Evolutionary conservation across 352 stramenopile species (phyloP), one percentile per base, ranked within the genome.

Genomic region (Phytopythium boreale): DNA sequence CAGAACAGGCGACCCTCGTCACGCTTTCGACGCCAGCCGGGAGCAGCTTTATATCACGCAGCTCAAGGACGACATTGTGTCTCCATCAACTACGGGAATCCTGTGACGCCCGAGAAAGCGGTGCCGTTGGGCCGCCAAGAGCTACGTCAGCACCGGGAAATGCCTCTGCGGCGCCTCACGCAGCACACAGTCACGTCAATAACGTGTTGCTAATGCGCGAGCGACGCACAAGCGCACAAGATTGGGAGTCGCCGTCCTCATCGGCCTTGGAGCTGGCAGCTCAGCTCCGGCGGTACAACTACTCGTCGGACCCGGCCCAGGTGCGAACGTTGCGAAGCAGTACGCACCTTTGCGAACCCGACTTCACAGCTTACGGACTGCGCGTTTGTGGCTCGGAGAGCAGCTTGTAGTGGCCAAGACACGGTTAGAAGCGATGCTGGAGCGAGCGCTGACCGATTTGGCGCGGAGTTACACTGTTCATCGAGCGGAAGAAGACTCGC

Each of bases 121-220:
- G 46, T 10, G 46, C 26, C 22, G 59, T 20, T 26, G n/a, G 15
- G 15, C 43, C n/a, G 52, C 58, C 55, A 27, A 59, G 37, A 14
- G 19, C n/a, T 5, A 61, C 24, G 26, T 50, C 53, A 56, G 4
- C 14, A 10, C 7, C 19, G 15, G 41, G 19, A 20, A 49, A 49
- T 49, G 24, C 2, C 11, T 20, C 12, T 10, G 47, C 15, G 31
- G 60, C 27, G 10, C 15, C 36, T 1, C 39, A 59, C 10, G 46
- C 69, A 20, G 68, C 66, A 7, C 70, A 76, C 56, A 81, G 74
- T 26, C 81, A 88, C 50, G 70, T 88, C 24, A 88, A 88, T 56
- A 81, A 86, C 31, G 56, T 90, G n/a, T 68, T 83, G 20, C 77
- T 60, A n/a, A 80, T 88, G n/a, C 77, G 81, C 2, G 75, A 88